phyloP scores from a whole-genome alignment of 805 yeast genomes.

The Yamadazyma tumulicola region DNA sequence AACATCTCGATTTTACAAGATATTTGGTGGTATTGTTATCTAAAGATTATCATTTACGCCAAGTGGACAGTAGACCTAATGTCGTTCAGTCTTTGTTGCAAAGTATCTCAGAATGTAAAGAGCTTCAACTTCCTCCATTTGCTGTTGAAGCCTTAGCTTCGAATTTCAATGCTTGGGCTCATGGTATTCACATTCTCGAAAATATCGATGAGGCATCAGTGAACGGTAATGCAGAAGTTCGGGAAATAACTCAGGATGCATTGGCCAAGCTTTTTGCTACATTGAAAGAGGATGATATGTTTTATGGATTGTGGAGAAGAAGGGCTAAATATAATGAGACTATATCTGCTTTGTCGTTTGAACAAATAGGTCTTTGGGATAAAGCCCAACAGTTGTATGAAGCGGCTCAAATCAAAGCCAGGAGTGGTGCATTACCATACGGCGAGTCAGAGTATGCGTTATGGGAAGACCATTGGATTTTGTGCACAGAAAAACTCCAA shows the following conservation, averaged over 20 bases:
- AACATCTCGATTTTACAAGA: slow-evolving; percentile 79
- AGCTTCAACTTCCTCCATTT: slow-evolving; percentile 87
- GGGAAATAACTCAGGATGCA: slow-evolving; percentile 87
- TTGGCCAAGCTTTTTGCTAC: slow-evolving; percentile 83
- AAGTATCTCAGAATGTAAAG: slow-evolving; percentile 73
- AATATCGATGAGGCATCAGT: slow-evolving; percentile 54
- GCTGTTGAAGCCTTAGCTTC: slow-evolving; percentile 83
- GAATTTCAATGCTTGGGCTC: slow-evolving; percentile 88
- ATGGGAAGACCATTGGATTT: slow-evolving; percentile 99
- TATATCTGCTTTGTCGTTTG: slow-evolving; percentile 86
- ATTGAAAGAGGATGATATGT: slow-evolving; percentile 92
- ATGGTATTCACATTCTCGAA: slow-evolving; percentile 81
- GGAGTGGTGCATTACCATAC: slow-evolving; percentile 92
- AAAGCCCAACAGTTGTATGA: slow-evolving; percentile 92
- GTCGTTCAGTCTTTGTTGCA: slow-evolving; percentile 81
- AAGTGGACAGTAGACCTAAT: slow-evolving; percentile 80
- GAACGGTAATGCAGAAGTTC: slow-evolving; percentile 67
- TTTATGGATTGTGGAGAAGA: slow-evolving; percentile 96
- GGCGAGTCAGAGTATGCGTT: slow-evolving; percentile 91
- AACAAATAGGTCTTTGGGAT: slow-evolving; percentile 93
- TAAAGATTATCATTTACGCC: slow-evolving; percentile 90
- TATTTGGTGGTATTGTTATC: slow-evolving; percentile 75
- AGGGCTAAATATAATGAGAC: slow-evolving; percentile 94
- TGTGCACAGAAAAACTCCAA: slow-evolving; percentile 94
- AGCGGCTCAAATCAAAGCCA: slow-evolving; percentile 92